Evolutionary conservation across 176 grass and related monocot genomes (phyloP).

Genomic region (Phyllostachys edulis): DNA sequence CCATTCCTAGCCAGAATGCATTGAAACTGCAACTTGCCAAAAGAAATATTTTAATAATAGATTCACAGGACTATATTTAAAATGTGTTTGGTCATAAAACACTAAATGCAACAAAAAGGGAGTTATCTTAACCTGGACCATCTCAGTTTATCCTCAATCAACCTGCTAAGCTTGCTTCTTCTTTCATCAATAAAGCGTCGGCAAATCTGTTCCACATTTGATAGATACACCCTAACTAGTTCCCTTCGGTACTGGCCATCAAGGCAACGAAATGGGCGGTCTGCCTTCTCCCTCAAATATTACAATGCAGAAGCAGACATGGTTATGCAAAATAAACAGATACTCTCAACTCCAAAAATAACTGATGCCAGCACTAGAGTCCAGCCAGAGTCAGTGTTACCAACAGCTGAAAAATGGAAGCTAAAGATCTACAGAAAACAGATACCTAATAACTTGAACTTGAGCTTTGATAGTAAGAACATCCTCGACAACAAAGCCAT

Average conservation of each 20-base stretch:
- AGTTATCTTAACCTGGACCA: conserved; percentile 79
- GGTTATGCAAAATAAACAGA: conserved; percentile 50
- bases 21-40: conserved; percentile 57
- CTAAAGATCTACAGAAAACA: conserved; percentile 27
- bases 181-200: conserved; percentile 87
- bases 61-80: not conserved
- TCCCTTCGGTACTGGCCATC: conserved; percentile 87
- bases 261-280: conserved; percentile 90
- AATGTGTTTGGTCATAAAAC: not conserved
- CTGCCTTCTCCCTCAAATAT: conserved; percentile 86
- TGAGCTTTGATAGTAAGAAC: conserved; percentile 97
- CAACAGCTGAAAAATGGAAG: conserved; percentile 22
- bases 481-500: conserved; percentile 87
- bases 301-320: conserved; percentile 49
- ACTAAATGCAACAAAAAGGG: not conserved
- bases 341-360: conserved; percentile 35
- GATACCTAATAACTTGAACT: conserved; percentile 99
- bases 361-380: not conserved
- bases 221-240: conserved; percentile 88
- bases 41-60: conserved; percentile 6
- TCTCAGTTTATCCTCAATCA: conserved; percentile 82
- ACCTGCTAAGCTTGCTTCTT: conserved; percentile 73
- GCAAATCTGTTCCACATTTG: conserved; percentile 97
- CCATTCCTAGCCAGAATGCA: conserved; percentile 75
- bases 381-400: not conserved